Base-by-base conservation (phyloP, 129 eudicot genomes). In the Chrysanthemum lavandulifolium region DNA sequence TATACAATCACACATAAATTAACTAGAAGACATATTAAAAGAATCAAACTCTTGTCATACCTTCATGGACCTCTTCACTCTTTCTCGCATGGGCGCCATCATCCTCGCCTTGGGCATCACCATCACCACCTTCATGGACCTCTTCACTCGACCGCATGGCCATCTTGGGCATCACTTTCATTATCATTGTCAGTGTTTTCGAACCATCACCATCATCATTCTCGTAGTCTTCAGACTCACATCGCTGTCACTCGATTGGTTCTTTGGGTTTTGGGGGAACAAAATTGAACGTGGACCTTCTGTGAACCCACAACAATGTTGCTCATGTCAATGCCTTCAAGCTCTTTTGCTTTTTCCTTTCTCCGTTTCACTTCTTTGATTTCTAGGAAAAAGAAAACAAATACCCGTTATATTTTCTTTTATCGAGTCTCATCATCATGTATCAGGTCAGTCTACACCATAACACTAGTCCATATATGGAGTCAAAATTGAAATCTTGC, bases 281-380 rank as follows among this genome's bases (percentile, higher is more conserved):
- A 80, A 84, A 93, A 77, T 73, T 81, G 54, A 68, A 60, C 1
- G 97, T 84, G 72, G 96, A 85, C 75, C 90, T 81, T 72, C 95
- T 83, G 10, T 65, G 95, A 83, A 48, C 96, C 91, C 23, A 78
- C 74, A 31, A 93, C 92, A 27, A 93, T 93, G 82, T 93, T 93
- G 84, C 96, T 93, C 76, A 62, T 83, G 85, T 93, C 98, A 18
- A 93, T 93, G 74, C 98, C 98, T 73, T 93, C 98, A 62, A 93
- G 92, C 82, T 93, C 98, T 82, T 82, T 89, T 65, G 95, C 98
- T 70, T 73, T 85, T 64, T 93, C 98, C 79, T 93, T 93, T 85
- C 85, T 87, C 81, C 85, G 87, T 85, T 64, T 89, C 63, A 87
- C 96, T 29, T 93, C 96, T 83, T 89, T 93, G 40, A 93, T 93